Evolutionary conservation across 345 rosid genomes (phyloP), one percentile per base, ranked within the genome.

Genomic region (Acer yangbiense): DNA sequence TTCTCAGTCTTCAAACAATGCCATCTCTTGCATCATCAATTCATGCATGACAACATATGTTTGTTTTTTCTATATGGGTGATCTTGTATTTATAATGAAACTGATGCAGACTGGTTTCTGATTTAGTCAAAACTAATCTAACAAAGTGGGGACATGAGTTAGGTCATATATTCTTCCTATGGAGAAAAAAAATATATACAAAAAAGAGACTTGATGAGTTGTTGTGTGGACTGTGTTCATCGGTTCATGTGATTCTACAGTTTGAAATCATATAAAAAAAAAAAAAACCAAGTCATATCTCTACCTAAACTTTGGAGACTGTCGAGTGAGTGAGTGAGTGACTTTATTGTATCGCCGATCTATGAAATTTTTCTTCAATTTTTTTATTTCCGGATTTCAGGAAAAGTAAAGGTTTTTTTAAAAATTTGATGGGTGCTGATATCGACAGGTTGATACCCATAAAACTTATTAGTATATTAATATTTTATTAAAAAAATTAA

Each of bases 301-400:
- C 78, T 72, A 72, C 86, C 86, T 64, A 84, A 81, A 72, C 73
- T 35, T 2, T 2, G 55, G 69, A 61, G 58, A 23, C 62, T 76
- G 71, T 84, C 82, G 61, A 12, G 43, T 79, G 61, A 12, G 43
- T 79, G 61, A 12, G 43, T 79, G 61, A 6, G 41, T 18, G 71
- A 39, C 48, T 29, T 44, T 50, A 23, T 43, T 69, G 70, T 73
- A n/a, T 65, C 67, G 58, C 77, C 71, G 50, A 35, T 77, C 14
- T 16, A 23, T 64, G 83, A 46, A 21, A 3, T 0, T 13, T 62
- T 16, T 54, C 16, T 35, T 17, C n/a, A n/a, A 6, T 63, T 65
- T 54, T 65, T 54, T 60, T 16, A 46, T 50, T 6, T 54, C 23
- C 16, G 4, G 64, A 21, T 60, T 60, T 60, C 27, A 60, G 7